Evolutionary conservation across 495 filamentous ascomycete genomes (phyloP), one percentile per base, ranked within the genome.

Genomic region (Xylaria grammica): DNA sequence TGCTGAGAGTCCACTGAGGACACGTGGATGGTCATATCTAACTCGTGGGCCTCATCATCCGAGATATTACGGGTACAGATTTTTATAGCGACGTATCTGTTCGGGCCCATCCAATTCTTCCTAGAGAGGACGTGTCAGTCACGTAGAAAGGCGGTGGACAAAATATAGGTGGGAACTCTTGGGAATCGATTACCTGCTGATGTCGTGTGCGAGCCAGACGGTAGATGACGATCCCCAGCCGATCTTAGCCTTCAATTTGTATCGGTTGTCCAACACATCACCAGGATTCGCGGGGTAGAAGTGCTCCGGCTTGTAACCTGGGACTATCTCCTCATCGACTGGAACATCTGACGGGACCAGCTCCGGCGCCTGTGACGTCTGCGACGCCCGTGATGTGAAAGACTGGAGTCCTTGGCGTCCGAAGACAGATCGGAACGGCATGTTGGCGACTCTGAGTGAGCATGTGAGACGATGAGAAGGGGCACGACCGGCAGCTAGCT

Each of bases 281-380:
- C 78, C 78, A 58, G 77, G 72, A 48, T 78, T 76, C 45, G 68
- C 76, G 44, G 79, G 79, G 69, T 79, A 82, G 70, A 78, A 83
- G 54, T 54, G 40, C 63, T 76, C 75, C 44, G 76, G 75, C 53
- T 76, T 17, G 20, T 82, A 75, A 79, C 53, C 53, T 34, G 66
- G 49, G 49, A 51, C 26, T 32, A 1, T 29, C 49, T 61, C 27
- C 22, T 67, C 20, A 22, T 65, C 40, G 52, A 55, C 56, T 65
- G 51, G 42, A 69, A 51, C 34, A 34, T 65, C 42, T 50, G 62
- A 34, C 30, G 66, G 38, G 50, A 51, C 11, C 49, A 51, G 60
- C 26, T 54, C 58, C 59, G 62, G 57, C 36, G 60, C 52, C 34
- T 67, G 65, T 42, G 60, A 54, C 10, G 81, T 76, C 74, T 82